A percentile compares a stretch with the other conserved stretches of the same genome.
Evolutionary conservation across 331 rosid genomes (phyloP).

Genomic region (Arachis monticola): DNA sequence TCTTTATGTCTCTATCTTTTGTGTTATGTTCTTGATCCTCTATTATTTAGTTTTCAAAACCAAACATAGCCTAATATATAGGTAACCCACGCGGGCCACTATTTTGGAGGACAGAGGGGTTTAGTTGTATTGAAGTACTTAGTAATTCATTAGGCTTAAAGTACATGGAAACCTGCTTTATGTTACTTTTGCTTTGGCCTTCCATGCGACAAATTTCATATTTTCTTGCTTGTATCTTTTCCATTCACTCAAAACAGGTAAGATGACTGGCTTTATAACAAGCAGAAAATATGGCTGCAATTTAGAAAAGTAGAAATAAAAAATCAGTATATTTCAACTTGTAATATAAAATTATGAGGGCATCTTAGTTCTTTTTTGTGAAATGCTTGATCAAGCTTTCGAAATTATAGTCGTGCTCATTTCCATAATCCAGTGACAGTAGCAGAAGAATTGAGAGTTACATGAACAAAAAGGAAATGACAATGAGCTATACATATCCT

Average conservation of each 20-base stretch:
- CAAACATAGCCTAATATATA: too few relatives aligned
- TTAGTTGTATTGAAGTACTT: constrained; percentile 14
- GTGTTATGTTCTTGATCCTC: too few relatives aligned
- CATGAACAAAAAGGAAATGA: background rate
- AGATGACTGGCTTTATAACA: constrained; percentile 76
- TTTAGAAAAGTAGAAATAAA: constrained; percentile 25
- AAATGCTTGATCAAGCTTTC: too few relatives aligned
- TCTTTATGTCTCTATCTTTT: too few relatives aligned
- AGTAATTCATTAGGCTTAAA: constrained; percentile 17
- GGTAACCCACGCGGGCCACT: too few relatives aligned
- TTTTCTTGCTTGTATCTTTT: constrained; percentile 86
- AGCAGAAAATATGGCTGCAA: constrained; percentile 97
- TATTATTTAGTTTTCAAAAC: too few relatives aligned
- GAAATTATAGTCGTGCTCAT: too few relatives aligned
- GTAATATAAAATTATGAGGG: constrained; percentile 1
- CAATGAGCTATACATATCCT: background rate
- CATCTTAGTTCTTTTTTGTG: background rate
- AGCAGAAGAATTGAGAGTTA: too few relatives aligned
- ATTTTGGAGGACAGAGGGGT: background rate
- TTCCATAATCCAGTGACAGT: too few relatives aligned
- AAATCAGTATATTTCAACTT: constrained; percentile 15
- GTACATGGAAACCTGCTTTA: constrained; percentile 25
- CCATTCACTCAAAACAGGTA: constrained; percentile 91
- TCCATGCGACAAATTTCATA: constrained; percentile 65
- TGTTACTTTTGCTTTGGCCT: constrained; percentile 50